Percentiles rank a stretch among this genome's conserved stretches.
phyloP scores from a whole-genome alignment of 306 rosid species.

The Arachis stenosperma region DNA sequence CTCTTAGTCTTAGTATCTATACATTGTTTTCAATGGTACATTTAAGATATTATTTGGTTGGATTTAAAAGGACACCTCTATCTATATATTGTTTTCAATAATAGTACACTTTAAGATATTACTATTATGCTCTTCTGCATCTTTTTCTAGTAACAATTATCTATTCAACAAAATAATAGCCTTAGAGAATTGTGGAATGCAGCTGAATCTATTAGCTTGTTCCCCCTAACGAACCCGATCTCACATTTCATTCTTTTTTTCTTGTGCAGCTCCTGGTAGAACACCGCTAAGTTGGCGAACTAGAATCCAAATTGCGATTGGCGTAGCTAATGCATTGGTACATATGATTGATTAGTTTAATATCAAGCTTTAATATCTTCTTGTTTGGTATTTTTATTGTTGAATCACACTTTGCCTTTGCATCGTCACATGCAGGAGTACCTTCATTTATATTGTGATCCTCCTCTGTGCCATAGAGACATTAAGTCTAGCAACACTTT shows the following conservation, averaged over 20 bases:
- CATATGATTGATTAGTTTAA: slow-evolving; percentile 32
- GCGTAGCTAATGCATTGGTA: slow-evolving; percentile 98
- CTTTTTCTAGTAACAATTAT: slow-evolving; percentile 17
- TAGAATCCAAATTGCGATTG: slow-evolving; percentile 90
- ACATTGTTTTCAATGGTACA: slow-evolving; percentile 23
- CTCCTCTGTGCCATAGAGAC: slow-evolving; percentile 96
- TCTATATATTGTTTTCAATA: background rate
- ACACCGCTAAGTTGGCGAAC: slow-evolving; percentile 85
- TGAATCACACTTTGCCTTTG: slow-evolving; percentile 28
- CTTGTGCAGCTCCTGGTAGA: slow-evolving; percentile 71
- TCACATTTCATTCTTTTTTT: slow-evolving; percentile 29
- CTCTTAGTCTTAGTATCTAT: slow-evolving; percentile 47
- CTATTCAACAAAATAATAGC: slow-evolving; percentile 6
- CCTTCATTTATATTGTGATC: slow-evolving; percentile 97
- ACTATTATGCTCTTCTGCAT: slow-evolving; percentile 35
- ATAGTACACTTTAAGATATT: slow-evolving; percentile 7
- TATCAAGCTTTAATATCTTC: background rate
- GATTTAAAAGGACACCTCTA: slow-evolving; percentile 22
- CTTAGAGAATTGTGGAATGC: slow-evolving; percentile 14
- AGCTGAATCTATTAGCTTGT: slow-evolving; percentile 24
- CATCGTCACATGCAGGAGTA: slow-evolving; percentile 73
- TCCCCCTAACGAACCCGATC: slow-evolving; percentile 30
- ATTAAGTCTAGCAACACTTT: slow-evolving; percentile 95
- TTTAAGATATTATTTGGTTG: slow-evolving; percentile 16
- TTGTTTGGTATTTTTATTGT: slow-evolving; percentile 10